Evolutionary conservation across 257 asterid species (phyloP).

Genomic region (Dorcoceras hygrometricum): DNA sequence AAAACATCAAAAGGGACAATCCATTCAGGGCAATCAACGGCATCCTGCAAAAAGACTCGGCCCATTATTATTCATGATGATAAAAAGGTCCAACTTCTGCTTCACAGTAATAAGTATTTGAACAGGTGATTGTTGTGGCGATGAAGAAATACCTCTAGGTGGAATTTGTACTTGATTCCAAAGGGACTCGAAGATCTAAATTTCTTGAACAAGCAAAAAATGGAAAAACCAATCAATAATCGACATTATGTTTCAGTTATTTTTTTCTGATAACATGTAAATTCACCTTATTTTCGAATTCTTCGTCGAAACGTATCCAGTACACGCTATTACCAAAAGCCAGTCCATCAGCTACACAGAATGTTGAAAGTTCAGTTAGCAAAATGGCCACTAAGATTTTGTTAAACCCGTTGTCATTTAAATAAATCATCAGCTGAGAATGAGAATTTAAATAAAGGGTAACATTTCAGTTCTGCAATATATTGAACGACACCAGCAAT

Average conservation of each 20-base stretch:
- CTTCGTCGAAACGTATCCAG: slow-evolving; percentile 84
- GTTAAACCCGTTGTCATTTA: neutral
- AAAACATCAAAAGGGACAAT: slow-evolving; percentile 84
- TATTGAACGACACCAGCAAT: slow-evolving; percentile 1
- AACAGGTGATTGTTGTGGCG: neutral
- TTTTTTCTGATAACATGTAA: neutral
- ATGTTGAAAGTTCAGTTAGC: neutral
- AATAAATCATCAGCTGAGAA: too few relatives aligned
- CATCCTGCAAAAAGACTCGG: slow-evolving; percentile 59
- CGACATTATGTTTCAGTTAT: neutral
- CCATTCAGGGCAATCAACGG: slow-evolving; percentile 99
- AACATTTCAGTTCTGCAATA: neutral
- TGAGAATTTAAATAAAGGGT: neutral
- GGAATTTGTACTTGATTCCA: slow-evolving; percentile 92
- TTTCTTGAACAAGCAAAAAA: slow-evolving; percentile 54
- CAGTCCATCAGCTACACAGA: slow-evolving; percentile 82
- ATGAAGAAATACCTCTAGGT: slow-evolving; percentile 62
- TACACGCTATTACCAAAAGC: slow-evolving; percentile 86
- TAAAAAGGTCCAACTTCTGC: neutral
- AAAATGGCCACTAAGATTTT: neutral
- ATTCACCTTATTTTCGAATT: slow-evolving; percentile 65
- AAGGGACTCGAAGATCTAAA: slow-evolving; percentile 81
- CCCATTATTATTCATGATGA: neutral
- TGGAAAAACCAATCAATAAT: slow-evolving; percentile 9
- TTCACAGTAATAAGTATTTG: neutral